Base-by-base conservation (phyloP, 1,284 basidiomycete genomes). In the Sanguinoderma infundibulare region DNA sequence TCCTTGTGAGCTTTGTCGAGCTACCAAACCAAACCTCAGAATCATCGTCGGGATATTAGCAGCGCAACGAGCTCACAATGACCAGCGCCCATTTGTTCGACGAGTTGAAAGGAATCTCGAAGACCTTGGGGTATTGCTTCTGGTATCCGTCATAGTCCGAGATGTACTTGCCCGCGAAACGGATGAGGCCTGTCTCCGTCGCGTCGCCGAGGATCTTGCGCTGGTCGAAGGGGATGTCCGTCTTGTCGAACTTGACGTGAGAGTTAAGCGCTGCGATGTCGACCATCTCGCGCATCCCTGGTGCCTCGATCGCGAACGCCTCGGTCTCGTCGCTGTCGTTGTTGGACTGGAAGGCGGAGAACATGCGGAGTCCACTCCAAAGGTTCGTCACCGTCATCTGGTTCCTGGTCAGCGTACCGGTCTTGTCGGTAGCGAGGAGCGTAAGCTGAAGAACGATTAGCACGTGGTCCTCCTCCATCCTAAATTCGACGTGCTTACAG, bases 391-490 rank as follows among this genome's bases (percentile, higher is more conserved):
- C 87, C 8, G 87, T 87, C 88, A 90, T 90, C 69, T 89, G 86
- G 72, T 91, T 91, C 50, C 85, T 76, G 12, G 90, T 92, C 52
- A 92, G 75, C 9, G 90, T 92, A 9, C 89, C 90, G 1, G 89
- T 92, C 75, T 91, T 91, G 72, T 91, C 89, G 5, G 89, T 90
- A 20, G 87, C 87, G 22, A 91, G 75, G 24, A 90, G 79, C 0
- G 87, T 89, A 53, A 89, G 73, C 83, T 85, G n/a, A 20, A 36
- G 34, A 35, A 28, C 2, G 7, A 34, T 63, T 42, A 67, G 22
- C 59, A 55, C 12, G 24, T n/a, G 44, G 17, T 7, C 22, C 7
- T 24, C 10, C 20, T 0, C 15, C 24, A 15, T 1, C 22, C 1
- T 24, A 8, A n/a, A 8, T 12, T 20, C 0, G 15, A 38, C 17